phyloP scores from a whole-genome alignment of 768 basidiomycete genomes.

The Baorangia bicolor region DNA sequence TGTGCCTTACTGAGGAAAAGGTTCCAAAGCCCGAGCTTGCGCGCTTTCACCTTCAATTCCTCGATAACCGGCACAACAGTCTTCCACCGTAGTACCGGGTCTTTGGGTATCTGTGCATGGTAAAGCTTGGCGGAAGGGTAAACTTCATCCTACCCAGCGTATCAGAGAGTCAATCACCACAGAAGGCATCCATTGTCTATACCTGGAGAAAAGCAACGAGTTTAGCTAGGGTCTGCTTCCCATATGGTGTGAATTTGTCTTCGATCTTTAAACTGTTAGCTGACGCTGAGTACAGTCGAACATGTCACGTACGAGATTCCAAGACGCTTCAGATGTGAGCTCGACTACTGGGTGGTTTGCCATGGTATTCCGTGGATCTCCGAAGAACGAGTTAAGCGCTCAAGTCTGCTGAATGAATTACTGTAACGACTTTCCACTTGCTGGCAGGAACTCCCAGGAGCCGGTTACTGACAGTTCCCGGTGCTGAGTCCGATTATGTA shows the following conservation, averaged over 20 bases:
- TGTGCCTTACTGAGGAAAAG: constrained; percentile 93
- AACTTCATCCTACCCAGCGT: constrained; percentile 70
- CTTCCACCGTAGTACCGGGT: constrained; percentile 78
- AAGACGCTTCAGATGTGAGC: constrained; percentile 80
- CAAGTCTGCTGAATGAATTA: not conserved
- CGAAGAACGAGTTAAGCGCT: not conserved
- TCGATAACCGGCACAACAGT: constrained; percentile 77
- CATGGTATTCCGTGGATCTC: constrained; percentile 39
- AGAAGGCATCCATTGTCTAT: constrained; percentile 12
- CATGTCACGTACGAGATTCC: constrained; percentile 68
- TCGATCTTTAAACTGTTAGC: constrained; percentile 55
- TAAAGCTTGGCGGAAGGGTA: constrained; percentile 76
- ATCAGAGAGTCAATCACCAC: not conserved
- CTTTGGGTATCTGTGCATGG: constrained; percentile 76
- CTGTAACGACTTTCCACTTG: too few species aligned
- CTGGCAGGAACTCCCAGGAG: not conserved
- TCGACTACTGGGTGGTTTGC: constrained; percentile 67
- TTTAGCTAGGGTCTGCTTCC: constrained; percentile 81
- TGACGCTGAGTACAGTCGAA: not conserved
- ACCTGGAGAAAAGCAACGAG: constrained; percentile 87
- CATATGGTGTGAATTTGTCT: constrained; percentile 89
- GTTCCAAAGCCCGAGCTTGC: constrained; percentile 92
- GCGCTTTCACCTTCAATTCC: constrained; percentile 86
- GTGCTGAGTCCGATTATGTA: not conserved
- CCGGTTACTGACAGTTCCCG: constrained; percentile 15